Evolutionary conservation across 2,329 filamentous ascomycete genomes (phyloP).

Genomic region (Phialocephala subalpina): DNA sequence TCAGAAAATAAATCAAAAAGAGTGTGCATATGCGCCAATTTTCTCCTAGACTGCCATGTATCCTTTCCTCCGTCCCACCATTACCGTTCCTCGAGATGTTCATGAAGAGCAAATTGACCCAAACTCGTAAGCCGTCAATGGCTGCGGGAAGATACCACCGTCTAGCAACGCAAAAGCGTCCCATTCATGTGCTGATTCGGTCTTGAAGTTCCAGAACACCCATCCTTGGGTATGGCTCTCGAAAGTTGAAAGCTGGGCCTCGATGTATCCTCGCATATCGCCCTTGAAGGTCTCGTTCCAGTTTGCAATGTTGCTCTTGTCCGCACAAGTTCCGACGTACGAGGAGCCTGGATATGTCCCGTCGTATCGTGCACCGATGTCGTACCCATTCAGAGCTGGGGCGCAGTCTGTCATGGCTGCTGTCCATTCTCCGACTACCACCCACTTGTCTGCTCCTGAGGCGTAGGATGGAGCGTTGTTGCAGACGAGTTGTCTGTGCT

Average conservation of each 20-base stretch:
- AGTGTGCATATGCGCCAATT: conserved; percentile 4
- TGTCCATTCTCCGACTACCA: conserved; percentile 74
- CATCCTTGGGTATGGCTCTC: conserved; percentile 60
- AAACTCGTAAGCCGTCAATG: conserved; percentile 41
- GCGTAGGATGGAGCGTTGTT: conserved; percentile 56
- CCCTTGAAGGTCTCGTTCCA: conserved; percentile 52
- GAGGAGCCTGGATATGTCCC: conserved; percentile 57
- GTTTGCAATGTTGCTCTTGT: conserved; percentile 56
- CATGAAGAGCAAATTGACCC: conserved; percentile 33
- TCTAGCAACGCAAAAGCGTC: conserved; percentile 58
- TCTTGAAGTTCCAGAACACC: conserved; percentile 68
- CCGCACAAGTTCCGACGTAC: conserved; percentile 61
- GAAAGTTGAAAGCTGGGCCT: conserved; percentile 61
- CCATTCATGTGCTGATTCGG: conserved; percentile 60
- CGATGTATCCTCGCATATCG: conserved; percentile 58
- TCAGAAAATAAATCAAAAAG: not conserved
- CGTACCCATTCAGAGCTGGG: conserved; percentile 61
- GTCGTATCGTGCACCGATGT: conserved; percentile 64
- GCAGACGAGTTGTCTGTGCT: conserved; percentile 66
- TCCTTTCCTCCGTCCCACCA: not conserved
- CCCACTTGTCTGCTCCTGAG: conserved; percentile 66
- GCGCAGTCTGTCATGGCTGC: conserved; percentile 71
- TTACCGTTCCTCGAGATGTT: not conserved
- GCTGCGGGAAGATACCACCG: conserved; percentile 58
- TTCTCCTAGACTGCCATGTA: not conserved